A percentile compares a stretch with the other conserved stretches of the same genome.
Conservation (phyloP, 768 basidiomycete genomes). For the Lyophyllum semitale region DNA sequence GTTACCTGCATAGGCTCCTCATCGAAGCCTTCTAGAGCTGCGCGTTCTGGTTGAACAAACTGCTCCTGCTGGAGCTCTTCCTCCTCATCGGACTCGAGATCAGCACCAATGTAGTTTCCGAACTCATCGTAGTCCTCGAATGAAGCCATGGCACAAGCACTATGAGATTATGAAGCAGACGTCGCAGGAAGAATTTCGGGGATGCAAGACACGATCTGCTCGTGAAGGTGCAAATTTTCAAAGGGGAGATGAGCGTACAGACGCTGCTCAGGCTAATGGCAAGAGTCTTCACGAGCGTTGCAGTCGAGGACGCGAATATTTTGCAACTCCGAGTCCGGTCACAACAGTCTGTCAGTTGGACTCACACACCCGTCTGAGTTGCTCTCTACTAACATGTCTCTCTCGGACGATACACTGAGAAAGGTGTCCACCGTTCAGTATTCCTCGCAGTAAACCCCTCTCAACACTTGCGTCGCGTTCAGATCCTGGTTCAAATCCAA, state of each 20-base stretch:
- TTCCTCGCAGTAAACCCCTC: constrained; percentile 11
- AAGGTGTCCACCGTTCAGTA: constrained; percentile 46
- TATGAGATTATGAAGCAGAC: constrained; percentile 6
- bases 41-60: constrained; percentile 40
- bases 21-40: constrained; percentile 82
- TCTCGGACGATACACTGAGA: constrained; percentile 43
- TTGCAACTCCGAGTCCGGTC: constrained; percentile 38
- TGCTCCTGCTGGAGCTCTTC: constrained; percentile 58
- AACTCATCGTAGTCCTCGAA: constrained; percentile 92
- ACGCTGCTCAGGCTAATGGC: background rate
- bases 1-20: constrained; percentile 61
- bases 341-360: constrained; percentile 3
- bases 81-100: constrained; percentile 87
- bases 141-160: constrained; percentile 39
- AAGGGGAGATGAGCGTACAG: background rate
- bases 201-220: background rate
- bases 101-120: constrained; percentile 96
- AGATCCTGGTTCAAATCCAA: constrained; percentile 95
- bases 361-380: background rate
- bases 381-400: constrained; percentile 21
- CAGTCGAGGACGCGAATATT: constrained; percentile 24
- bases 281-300: constrained; percentile 1
- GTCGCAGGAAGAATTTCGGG: background rate
- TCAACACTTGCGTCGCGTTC: constrained; percentile 23
- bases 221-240: background rate